phyloP scores from a whole-genome alignment of 2,329 filamentous ascomycete genomes.

The Aureobasidium lini region DNA sequence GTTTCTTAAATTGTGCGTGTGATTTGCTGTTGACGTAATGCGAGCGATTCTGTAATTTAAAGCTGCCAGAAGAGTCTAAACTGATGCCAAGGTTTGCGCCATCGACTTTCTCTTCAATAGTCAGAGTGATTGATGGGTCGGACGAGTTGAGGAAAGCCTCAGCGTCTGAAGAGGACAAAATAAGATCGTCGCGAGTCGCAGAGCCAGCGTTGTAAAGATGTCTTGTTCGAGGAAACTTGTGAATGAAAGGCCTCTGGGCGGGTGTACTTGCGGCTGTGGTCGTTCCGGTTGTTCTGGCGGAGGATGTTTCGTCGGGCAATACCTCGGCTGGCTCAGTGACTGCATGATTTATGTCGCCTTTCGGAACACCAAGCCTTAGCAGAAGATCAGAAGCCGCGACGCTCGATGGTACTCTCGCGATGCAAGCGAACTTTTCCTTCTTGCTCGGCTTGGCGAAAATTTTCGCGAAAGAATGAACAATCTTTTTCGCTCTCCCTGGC shows the following conservation, averaged over 20 bases:
- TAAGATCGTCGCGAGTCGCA: slow-evolving; percentile 10
- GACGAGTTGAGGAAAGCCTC: background rate
- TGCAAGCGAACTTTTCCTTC: slow-evolving; percentile 10
- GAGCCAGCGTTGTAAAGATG: slow-evolving; percentile 15
- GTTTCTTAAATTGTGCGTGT: slow-evolving; percentile 12
- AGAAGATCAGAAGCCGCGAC: background rate
- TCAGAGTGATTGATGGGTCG: background rate
- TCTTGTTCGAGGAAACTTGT: slow-evolving; percentile 14
- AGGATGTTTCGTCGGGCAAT: no score
- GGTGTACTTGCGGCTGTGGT: background rate
- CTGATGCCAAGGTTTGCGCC: slow-evolving; percentile 16
- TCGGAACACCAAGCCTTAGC: background rate
- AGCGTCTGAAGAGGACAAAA: background rate
- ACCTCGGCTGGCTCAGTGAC: background rate
- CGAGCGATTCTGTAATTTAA: slow-evolving; percentile 13
- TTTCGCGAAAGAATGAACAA: slow-evolving; percentile 9
- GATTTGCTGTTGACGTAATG: slow-evolving; percentile 10
- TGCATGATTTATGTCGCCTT: background rate
- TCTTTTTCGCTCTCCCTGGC: slow-evolving; percentile 7
- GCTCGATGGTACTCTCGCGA: slow-evolving; percentile 9
- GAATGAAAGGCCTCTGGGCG: background rate
- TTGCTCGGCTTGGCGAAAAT: background rate
- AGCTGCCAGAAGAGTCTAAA: background rate
- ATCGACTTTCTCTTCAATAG: slow-evolving; percentile 15
- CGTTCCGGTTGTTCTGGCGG: background rate